phyloP scores from a whole-genome alignment of 1,284 basidiomycete species.

The Singerocomus inundabilis region DNA sequence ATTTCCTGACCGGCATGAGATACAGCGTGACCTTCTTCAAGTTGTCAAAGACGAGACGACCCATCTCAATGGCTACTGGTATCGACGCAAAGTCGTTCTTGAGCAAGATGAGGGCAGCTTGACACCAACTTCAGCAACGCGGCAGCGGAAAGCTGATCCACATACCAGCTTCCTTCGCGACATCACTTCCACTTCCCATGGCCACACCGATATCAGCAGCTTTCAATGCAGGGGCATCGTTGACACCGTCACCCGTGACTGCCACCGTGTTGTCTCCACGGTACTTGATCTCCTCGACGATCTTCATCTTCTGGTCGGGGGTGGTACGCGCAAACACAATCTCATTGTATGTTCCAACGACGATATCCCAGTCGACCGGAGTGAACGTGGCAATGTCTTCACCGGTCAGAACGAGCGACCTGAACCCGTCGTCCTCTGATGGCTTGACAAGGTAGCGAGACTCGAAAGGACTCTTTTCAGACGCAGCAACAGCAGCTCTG shows the following conservation, averaged over 20 bases:
- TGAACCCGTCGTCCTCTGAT: conserved; percentile 30
- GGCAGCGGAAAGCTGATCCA: neutral
- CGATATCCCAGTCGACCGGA: conserved; percentile 48
- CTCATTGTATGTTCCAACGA: conserved; percentile 49
- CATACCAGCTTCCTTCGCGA: conserved; percentile 64
- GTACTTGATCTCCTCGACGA: conserved; percentile 54
- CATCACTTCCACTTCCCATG: conserved; percentile 85
- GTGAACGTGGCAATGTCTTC: conserved; percentile 44
- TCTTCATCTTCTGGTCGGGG: conserved; percentile 59
- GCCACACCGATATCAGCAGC: conserved; percentile 85
- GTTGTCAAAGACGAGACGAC: conserved; percentile 61
- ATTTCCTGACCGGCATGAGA: conserved; percentile 35
- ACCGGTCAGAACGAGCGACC: conserved; percentile 44
- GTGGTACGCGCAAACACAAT: conserved; percentile 63
- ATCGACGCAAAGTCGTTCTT: conserved; percentile 40
- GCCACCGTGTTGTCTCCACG: conserved; percentile 48
- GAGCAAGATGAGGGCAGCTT: conserved; percentile 33
- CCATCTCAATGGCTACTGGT: conserved; percentile 41
- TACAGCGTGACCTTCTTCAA: conserved; percentile 47
- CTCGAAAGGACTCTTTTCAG: conserved; percentile 23
- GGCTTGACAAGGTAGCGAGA: conserved; percentile 35
- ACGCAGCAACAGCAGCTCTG: conserved; percentile 11
- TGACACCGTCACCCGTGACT: conserved; percentile 58
- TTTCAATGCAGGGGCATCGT: conserved; percentile 62
- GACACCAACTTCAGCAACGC: neutral